Percentiles rank a stretch among this genome's conserved stretches.
These are phyloP conservation scores for Penicillium freii DNA, from an alignment of 2,329 filamentous ascomycete genomes.

Conservation along the genomic window DNA sequence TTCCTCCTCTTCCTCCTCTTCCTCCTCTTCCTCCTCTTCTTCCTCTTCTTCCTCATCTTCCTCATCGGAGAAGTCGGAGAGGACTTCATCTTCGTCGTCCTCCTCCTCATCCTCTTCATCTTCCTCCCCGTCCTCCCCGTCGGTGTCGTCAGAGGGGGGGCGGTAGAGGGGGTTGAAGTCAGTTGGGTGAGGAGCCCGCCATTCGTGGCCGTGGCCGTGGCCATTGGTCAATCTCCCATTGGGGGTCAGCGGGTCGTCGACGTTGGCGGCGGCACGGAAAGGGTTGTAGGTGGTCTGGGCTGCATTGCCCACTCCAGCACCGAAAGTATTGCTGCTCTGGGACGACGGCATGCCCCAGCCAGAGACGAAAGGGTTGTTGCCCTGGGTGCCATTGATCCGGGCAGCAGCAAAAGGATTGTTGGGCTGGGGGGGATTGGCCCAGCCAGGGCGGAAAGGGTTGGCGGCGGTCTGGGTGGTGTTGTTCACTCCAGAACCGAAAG, in stretches of 20 bases:
- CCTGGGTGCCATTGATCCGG: not conserved
- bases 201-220: not conserved
- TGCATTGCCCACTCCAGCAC: not conserved
- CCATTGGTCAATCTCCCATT: not conserved
- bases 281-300: not conserved
- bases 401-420: not conserved
- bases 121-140: not conserved
- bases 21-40: not conserved
- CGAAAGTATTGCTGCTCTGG: not conserved
- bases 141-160: not conserved
- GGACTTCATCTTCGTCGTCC: not conserved
- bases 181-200: not conserved
- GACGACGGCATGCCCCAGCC: not conserved
- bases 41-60: too few relatives aligned
- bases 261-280: not conserved
- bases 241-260: not conserved
- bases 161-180: not conserved
- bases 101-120: not conserved
- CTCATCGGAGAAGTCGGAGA: not conserved
- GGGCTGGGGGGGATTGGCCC: not conserved
- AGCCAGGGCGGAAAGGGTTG: not conserved
- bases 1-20: too few relatives aligned
- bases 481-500: not conserved
- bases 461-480: not conserved
- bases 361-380: not conserved